Base-by-base conservation (phyloP, 1,284 basidiomycete species). In the Apiotrichum veenhuisii region DNA sequence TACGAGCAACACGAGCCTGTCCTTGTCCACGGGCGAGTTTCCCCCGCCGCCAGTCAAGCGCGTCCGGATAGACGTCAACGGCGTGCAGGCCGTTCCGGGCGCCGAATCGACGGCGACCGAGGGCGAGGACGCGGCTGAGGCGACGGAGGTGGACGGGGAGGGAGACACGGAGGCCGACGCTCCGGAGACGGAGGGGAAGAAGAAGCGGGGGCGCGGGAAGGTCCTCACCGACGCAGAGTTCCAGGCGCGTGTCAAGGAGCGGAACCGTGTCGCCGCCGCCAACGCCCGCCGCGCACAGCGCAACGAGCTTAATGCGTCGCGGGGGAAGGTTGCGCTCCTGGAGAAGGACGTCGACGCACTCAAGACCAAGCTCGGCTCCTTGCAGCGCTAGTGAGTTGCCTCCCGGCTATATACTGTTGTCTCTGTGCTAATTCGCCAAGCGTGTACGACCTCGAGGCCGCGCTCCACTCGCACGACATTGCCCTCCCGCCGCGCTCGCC, bases 371-470 rank as follows among this genome's bases (percentile, higher is more conserved):
- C 11, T 48, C 33, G 34, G 33, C 2, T 36, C 33, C 0, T 20
- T 48, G 20, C 46, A 48, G 46, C 30, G 46, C 36, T 48, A 48
- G 46, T 48, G 46, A 48, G 46, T 48, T 8, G 14, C 18, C 18
- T 5, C 18, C 5, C 20, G 17, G 10, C 25, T n/a, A 7, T 8
- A 22, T 20, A 20, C 17, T 12, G 41, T 11, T n/a, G 17, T 8
- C n/a, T 12, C 45, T 34, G 17, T 27, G 14, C 20, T 22, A 8
- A 17, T 17, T 38, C 17, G 15, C 15, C 22, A n/a, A 48, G 46
- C n/a, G 33, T 48, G n/a, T 48, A 48, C 22, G 46, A 48, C n/a
- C 46, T 48, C 22, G 46, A 48, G 17, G 46, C 11, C 15, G 15
- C 22, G 27, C 33, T 48, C 5, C 30, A 20, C 11, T 3, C n/a